Evolutionary conservation across 345 rosid species (phyloP).

Genomic region (Salix viminalis): DNA sequence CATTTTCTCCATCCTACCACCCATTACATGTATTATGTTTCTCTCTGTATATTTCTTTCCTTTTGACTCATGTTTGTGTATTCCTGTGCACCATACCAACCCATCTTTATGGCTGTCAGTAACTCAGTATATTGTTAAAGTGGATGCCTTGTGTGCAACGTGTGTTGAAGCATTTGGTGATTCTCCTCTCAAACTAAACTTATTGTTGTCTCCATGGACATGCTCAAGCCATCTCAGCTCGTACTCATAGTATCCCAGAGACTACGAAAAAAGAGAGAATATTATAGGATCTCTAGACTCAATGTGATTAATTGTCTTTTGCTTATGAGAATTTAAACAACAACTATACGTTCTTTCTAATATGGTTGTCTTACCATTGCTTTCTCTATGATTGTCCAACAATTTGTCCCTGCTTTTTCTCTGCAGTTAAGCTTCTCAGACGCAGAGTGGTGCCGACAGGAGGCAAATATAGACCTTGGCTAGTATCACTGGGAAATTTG

Average conservation of each 20-base stretch:
- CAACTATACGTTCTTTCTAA: not conserved
- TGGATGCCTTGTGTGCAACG: not conserved
- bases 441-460: constrained; percentile 21
- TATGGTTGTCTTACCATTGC: not conserved
- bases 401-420: not conserved
- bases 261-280: not conserved
- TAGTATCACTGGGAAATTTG: constrained; percentile 35
- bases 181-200: not conserved
- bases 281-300: not conserved
- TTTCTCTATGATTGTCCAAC: not conserved
- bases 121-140: not conserved
- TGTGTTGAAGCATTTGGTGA: not conserved
- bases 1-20: not conserved
- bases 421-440: constrained; percentile 43
- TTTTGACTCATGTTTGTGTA: not conserved
- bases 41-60: not conserved
- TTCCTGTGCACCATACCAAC: not conserved
- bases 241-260: not conserved
- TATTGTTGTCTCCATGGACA: not conserved
- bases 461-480: constrained; percentile 31
- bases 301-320: not conserved
- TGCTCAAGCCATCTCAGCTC: not conserved
- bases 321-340: not conserved
- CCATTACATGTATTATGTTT: not conserved
- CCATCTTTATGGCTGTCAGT: not conserved